Evolutionary conservation across 1,284 basidiomycete genomes (phyloP).

Genomic region (Psilocybe mexicana): DNA sequence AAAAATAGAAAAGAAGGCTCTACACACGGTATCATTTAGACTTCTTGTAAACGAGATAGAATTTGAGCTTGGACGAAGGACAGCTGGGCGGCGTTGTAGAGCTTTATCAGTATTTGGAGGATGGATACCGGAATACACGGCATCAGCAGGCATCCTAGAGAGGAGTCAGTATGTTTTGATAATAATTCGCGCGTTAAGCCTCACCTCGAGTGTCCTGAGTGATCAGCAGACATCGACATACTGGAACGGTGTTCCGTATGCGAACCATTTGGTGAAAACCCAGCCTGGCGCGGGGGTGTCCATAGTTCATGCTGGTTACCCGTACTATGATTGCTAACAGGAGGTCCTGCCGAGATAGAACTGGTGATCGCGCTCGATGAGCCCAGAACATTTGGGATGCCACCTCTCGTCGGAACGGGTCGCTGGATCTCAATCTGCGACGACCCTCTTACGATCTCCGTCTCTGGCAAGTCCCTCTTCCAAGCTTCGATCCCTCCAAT

Average conservation of each 20-base stretch:
- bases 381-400: constrained; percentile 12
- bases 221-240: constrained; percentile 39
- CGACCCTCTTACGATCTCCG: constrained; percentile 41
- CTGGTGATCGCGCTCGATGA: constrained; percentile 25
- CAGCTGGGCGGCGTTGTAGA: constrained; percentile 31
- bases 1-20: background rate
- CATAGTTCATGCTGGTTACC: constrained; percentile 28
- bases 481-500: constrained; percentile 87
- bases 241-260: constrained; percentile 29
- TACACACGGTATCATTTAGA: constrained; percentile 30
- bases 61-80: constrained; percentile 29
- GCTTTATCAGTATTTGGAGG: constrained; percentile 22
- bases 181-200: constrained; percentile 1
- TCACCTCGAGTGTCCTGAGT: constrained; percentile 39
- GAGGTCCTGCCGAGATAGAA: constrained; percentile 23
- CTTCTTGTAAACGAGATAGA: constrained; percentile 35
- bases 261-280: constrained; percentile 3
- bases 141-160: constrained; percentile 35
- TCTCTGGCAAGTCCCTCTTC: constrained; percentile 64
- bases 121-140: constrained; percentile 26
- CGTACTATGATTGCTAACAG: constrained; percentile 7
- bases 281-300: constrained; percentile 27
- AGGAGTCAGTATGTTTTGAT: too few relatives aligned
- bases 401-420: constrained; percentile 17
- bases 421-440: constrained; percentile 18